phyloP scores from a whole-genome alignment of 495 filamentous ascomycete genomes.

The Cairneyella variabilis region DNA sequence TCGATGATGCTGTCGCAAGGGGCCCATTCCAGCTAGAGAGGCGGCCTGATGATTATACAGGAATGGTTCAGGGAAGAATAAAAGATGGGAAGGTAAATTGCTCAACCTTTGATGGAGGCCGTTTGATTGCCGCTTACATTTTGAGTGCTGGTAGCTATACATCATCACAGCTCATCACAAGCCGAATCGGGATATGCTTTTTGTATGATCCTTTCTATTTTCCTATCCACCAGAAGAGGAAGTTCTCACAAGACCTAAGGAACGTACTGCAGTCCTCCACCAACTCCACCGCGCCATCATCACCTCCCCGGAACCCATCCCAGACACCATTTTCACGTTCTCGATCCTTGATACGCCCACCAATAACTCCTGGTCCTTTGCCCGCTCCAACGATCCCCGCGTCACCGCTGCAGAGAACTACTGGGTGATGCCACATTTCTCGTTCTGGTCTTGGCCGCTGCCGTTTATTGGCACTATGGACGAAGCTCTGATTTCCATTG shows the following conservation, averaged over 20 bases:
- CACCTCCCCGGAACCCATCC: slow-evolving; percentile 45
- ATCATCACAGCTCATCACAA: slow-evolving; percentile 40
- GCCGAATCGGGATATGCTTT: slow-evolving; percentile 12
- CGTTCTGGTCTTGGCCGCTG: slow-evolving; percentile 71
- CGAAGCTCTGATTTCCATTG: slow-evolving; percentile 34
- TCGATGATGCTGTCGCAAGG: slow-evolving; percentile 40
- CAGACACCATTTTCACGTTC: slow-evolving; percentile 59
- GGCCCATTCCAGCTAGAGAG: slow-evolving; percentile 41
- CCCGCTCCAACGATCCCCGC: slow-evolving; percentile 36
- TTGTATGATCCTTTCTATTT: neutral
- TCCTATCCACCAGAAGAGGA: slow-evolving; percentile 27
- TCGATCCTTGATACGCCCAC: slow-evolving; percentile 41
- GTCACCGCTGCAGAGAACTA: slow-evolving; percentile 31
- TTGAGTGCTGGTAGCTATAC: slow-evolving; percentile 28
- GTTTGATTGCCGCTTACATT: neutral
- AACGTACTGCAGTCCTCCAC: slow-evolving; percentile 37
- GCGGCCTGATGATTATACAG: slow-evolving; percentile 29
- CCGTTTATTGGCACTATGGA: slow-evolving; percentile 30
- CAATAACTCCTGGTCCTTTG: slow-evolving; percentile 34
- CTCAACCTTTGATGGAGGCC: neutral
- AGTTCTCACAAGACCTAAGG: slow-evolving; percentile 38
- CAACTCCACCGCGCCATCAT: slow-evolving; percentile 48
- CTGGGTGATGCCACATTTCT: slow-evolving; percentile 79
- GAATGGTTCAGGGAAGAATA: slow-evolving; percentile 39
- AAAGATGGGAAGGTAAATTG: slow-evolving; percentile 35